Percentiles rank a stretch among this genome's conserved stretches.
phyloP scores from a whole-genome alignment of 148 eudicot species.

The Rhododendron ferrugineum region DNA sequence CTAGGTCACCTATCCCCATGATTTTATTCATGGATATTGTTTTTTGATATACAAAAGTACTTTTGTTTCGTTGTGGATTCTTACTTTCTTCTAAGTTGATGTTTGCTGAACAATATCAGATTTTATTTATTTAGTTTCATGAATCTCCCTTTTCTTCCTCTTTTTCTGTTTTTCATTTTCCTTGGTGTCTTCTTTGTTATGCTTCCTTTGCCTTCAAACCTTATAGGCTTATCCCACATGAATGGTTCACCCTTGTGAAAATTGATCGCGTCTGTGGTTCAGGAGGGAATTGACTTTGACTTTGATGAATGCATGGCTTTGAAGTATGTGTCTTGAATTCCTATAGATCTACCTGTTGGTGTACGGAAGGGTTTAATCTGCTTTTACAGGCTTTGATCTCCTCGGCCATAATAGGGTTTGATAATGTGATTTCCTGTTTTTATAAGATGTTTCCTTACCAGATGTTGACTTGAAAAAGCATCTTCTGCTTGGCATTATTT shows the following conservation, averaged over 20 bases:
- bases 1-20: background rate
- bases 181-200: background rate
- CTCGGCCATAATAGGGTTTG: background rate
- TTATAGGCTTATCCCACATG: background rate
- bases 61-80: background rate
- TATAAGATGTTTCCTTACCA: background rate
- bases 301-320: background rate
- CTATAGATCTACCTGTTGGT: background rate
- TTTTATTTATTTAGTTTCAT: background rate
- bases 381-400: background rate
- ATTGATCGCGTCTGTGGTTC: background rate
- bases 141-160: background rate
- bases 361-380: background rate
- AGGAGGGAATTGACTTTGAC: background rate
- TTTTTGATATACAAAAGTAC: background rate
- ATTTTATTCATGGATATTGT: background rate
- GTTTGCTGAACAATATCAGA: background rate
- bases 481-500: background rate
- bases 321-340: background rate
- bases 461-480: background rate
- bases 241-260: background rate
- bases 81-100: background rate
- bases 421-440: background rate
- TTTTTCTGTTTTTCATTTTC: background rate
- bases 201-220: background rate